These are phyloP conservation scores for Boeremia exigua DNA, from an alignment of 2,329 filamentous ascomycete species.

Conservation along the genomic window DNA sequence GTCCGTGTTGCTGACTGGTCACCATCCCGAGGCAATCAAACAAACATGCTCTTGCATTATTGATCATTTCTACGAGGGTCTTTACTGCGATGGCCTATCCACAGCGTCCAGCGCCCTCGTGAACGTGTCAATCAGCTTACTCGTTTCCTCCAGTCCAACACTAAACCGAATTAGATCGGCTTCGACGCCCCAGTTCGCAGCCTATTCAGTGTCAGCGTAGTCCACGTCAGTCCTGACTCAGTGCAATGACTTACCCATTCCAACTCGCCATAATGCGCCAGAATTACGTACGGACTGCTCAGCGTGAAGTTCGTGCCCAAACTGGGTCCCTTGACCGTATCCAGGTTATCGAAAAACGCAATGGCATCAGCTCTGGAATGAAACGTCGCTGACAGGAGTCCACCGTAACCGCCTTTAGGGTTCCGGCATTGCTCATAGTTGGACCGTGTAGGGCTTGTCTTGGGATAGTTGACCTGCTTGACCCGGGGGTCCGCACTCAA, in stretches of 20 bases:
- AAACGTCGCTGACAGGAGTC: slow-evolving; percentile 85
- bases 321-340: slow-evolving; percentile 92
- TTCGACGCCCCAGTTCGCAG: slow-evolving; percentile 79
- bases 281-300: slow-evolving; percentile 84
- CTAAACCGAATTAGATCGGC: slow-evolving; percentile 82
- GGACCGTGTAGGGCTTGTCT: slow-evolving; percentile 69
- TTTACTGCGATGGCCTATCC: slow-evolving; percentile 9
- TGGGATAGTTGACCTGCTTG: slow-evolving; percentile 86
- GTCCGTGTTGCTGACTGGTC: not conserved
- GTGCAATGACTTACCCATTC: slow-evolving; percentile 70
- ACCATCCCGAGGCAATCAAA: not conserved
- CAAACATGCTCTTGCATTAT: not conserved
- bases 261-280: slow-evolving; percentile 90
- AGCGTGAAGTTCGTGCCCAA: slow-evolving; percentile 97
- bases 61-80: not conserved
- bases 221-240: not conserved
- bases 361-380: slow-evolving; percentile 72
- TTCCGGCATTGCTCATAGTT: slow-evolving; percentile 82
- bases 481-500: slow-evolving; percentile 69
- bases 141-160: slow-evolving; percentile 83
- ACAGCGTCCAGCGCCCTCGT: slow-evolving; percentile 70
- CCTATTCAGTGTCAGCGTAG: slow-evolving; percentile 51
- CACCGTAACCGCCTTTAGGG: slow-evolving; percentile 82
- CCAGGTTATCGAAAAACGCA: slow-evolving; percentile 82
- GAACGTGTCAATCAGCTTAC: slow-evolving; percentile 69